Evolutionary conservation across 305 asterid species (phyloP).

Genomic region (Ruellia speciosa): DNA sequence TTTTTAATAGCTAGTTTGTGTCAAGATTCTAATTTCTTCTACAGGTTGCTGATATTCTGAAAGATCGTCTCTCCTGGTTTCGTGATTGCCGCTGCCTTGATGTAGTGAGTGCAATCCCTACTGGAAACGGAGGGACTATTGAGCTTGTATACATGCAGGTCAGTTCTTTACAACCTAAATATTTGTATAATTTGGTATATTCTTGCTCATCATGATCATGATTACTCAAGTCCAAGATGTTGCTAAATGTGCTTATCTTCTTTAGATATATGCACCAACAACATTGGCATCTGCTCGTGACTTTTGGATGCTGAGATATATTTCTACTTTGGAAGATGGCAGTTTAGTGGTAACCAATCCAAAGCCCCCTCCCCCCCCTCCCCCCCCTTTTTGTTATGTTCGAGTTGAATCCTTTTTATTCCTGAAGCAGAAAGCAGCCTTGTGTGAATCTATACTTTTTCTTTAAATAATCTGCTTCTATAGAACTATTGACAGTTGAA

Average conservation of each 20-base stretch:
- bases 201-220: not conserved
- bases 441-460: not conserved
- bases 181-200: not conserved
- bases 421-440: not conserved
- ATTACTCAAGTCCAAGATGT: not conserved
- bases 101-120: slow-evolving; percentile 63
- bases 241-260: slow-evolving; percentile 6
- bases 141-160: slow-evolving; percentile 96
- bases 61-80: slow-evolving; percentile 95
- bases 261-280: slow-evolving; percentile 86
- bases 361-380: no score
- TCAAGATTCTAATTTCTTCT: not conserved
- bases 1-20: not conserved
- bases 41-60: slow-evolving; percentile 86
- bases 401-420: not conserved
- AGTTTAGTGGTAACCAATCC: slow-evolving; percentile 52
- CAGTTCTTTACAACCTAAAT: not conserved
- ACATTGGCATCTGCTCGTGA: slow-evolving; percentile 93
- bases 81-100: slow-evolving; percentile 84
- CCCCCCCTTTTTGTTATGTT: no score
- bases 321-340: slow-evolving; percentile 79
- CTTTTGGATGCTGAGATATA: slow-evolving; percentile 84
- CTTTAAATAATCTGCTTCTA: not conserved
- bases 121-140: slow-evolving; percentile 90
- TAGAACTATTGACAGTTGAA: not conserved